Conservation (phyloP, 2,329 filamentous ascomycete species). For the Penicillium psychrosexuale region DNA sequence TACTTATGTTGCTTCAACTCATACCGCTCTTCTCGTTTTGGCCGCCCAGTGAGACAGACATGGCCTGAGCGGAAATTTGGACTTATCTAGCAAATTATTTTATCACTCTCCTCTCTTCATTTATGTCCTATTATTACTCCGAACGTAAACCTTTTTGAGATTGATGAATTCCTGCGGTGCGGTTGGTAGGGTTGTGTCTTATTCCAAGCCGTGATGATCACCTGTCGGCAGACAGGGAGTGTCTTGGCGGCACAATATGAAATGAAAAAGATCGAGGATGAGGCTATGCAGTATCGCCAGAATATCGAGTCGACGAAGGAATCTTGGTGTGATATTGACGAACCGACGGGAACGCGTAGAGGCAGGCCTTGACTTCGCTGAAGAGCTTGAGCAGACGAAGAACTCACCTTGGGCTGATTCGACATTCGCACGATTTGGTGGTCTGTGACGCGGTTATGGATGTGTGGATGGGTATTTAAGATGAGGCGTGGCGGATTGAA, state of each 20-base stretch:
- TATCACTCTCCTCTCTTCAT: background rate
- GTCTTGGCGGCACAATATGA: constrained; percentile 11
- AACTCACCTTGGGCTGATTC: background rate
- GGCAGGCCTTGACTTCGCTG: constrained; percentile 7
- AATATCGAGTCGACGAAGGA: constrained; percentile 16
- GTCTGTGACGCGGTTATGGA: background rate
- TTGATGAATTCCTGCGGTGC: no score
- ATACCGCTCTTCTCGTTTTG: constrained; percentile 18
- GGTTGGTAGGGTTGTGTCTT: no score
- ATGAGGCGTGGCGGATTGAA: no score
- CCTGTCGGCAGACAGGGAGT: constrained; percentile 15
- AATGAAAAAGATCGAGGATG: constrained; percentile 6
- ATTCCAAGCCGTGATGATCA: no score
- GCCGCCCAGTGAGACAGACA: constrained; percentile 3
- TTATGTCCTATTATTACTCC: background rate
- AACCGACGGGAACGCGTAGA: constrained; percentile 14
- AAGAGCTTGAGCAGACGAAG: background rate
- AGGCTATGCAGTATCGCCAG: constrained; percentile 11
- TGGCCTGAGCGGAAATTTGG: background rate
- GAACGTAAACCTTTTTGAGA: background rate
- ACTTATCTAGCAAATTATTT: background rate
- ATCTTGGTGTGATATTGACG: constrained; percentile 13
- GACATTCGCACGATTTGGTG: background rate
- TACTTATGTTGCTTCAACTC: constrained; percentile 14
- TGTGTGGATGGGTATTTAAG: background rate